phyloP scores from a whole-genome alignment of 2,329 filamentous ascomycete species.

The Gnomoniopsis sp. region DNA sequence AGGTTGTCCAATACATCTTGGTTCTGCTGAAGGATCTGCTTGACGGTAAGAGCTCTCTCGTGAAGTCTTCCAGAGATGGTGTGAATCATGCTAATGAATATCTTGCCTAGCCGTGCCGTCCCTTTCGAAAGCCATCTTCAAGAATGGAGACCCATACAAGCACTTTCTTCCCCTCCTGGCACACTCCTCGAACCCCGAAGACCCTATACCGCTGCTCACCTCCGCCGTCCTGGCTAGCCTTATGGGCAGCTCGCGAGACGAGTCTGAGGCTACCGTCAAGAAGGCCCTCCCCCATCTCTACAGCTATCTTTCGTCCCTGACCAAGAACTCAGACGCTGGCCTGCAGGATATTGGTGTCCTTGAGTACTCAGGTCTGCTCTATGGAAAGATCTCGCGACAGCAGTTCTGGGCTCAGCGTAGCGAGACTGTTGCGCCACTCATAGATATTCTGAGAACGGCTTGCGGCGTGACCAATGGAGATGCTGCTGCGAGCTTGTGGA shows the following conservation, averaged over 20 bases:
- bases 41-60: conserved; percentile 58
- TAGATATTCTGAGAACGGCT: conserved; percentile 78
- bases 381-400: conserved; percentile 68
- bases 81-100: not conserved
- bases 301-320: conserved; percentile 78
- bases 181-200: conserved; percentile 70
- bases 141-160: conserved; percentile 74
- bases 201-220: conserved; percentile 84
- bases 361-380: conserved; percentile 80
- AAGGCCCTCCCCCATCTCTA: conserved; percentile 76
- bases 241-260: conserved; percentile 64
- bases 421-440: conserved; percentile 77
- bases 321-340: conserved; percentile 81
- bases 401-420: conserved; percentile 89
- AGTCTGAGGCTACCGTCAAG: conserved; percentile 62
- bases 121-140: conserved; percentile 72
- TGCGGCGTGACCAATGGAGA: conserved; percentile 68
- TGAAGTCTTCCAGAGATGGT: not conserved
- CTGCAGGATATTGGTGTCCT: conserved; percentile 95
- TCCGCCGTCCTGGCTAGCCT: conserved; percentile 82
- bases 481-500: conserved; percentile 60
- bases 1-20: conserved; percentile 93
- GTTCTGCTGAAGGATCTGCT: conserved; percentile 86
- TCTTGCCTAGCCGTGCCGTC: conserved; percentile 66
- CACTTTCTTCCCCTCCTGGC: conserved; percentile 80